phyloP scores from a whole-genome alignment of 2,329 filamentous ascomycete genomes.

The Aureobasidium uvarum region DNA sequence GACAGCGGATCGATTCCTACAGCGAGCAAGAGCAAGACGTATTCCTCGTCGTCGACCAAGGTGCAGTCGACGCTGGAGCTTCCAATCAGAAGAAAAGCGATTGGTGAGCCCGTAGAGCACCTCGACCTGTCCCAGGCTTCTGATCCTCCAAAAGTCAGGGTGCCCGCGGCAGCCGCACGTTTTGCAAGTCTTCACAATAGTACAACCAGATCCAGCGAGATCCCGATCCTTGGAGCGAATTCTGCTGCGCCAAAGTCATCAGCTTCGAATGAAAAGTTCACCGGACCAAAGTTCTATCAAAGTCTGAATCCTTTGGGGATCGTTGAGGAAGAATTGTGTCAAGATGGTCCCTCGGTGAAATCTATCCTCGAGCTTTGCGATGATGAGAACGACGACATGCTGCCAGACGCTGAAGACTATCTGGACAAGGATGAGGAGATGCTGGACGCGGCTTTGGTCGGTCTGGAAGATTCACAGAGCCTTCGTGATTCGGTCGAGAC shows the following conservation, averaged over 20 bases:
- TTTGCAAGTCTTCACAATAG: constrained; percentile 3
- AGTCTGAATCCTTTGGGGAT: not conserved
- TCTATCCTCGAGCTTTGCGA: not conserved
- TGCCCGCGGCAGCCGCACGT: not conserved
- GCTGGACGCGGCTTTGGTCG: constrained; percentile 29
- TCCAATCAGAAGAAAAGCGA: constrained; percentile 29
- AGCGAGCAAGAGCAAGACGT: constrained; percentile 31
- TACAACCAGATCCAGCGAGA: constrained; percentile 1
- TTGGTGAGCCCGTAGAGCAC: not conserved
- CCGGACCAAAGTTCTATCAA: not conserved
- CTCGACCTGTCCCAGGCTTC: constrained; percentile 4
- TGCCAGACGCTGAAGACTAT: constrained; percentile 4
- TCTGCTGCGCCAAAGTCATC: not conserved
- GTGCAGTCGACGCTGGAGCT: constrained; percentile 35
- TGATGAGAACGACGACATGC: not conserved
- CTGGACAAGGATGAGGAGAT: constrained; percentile 29
- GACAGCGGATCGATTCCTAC: constrained; percentile 33
- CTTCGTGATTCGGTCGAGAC: not conserved
- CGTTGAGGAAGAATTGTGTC: not conserved
- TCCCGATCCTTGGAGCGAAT: not conserved
- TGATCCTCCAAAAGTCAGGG: not conserved
- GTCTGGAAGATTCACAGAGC: constrained; percentile 27
- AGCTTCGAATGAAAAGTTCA: no score
- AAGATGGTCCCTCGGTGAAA: not conserved
- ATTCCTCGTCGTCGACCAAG: constrained; percentile 27